Percentiles rank a stretch among this genome's conserved stretches.
Evolutionary conservation across 208 protist genomes (phyloP).

Genomic region (Kentomonas sorsogonicus): DNA sequence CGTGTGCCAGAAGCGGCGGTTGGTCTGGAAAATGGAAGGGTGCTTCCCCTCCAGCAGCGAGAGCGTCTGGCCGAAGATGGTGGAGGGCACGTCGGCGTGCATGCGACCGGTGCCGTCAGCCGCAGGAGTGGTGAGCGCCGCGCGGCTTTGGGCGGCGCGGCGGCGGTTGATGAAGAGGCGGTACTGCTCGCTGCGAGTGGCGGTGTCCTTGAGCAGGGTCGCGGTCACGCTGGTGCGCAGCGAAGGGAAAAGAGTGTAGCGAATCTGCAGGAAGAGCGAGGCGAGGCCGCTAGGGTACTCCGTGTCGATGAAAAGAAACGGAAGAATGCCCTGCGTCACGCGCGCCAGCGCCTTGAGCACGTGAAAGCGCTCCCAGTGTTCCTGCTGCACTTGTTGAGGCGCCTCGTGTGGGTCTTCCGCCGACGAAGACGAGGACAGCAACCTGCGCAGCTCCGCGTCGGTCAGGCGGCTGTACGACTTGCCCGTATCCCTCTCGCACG

Average conservation of each 20-base stretch:
- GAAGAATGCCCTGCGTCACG: constrained; percentile 62
- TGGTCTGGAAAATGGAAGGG: constrained; percentile 80
- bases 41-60: constrained; percentile 52
- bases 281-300: constrained; percentile 34
- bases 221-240: constrained; percentile 60
- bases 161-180: constrained; percentile 84
- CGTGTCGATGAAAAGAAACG: constrained; percentile 68
- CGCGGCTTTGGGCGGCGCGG: constrained; percentile 30
- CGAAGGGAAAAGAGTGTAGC: constrained; percentile 57
- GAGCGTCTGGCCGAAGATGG: constrained; percentile 90
- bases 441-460: too few species aligned
- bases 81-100: constrained; percentile 26
- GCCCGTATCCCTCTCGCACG: too few species aligned
- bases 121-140: background rate
- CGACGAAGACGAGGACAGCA: too few species aligned
- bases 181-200: constrained; percentile 61
- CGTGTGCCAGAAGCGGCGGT: constrained; percentile 84
- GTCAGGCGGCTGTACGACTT: too few species aligned
- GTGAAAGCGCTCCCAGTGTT: constrained; percentile 22
- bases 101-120: background rate
- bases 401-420: too few species aligned
- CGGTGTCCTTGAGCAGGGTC: constrained; percentile 70
- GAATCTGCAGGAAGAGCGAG: constrained; percentile 56
- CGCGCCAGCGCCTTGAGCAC: constrained; percentile 72
- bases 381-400: constrained; percentile 19